A percentile compares a stretch with the other conserved stretches of the same genome.
phyloP scores from a whole-genome alignment of 2,329 filamentous ascomycete species.

The Alternaria ventricosa region DNA sequence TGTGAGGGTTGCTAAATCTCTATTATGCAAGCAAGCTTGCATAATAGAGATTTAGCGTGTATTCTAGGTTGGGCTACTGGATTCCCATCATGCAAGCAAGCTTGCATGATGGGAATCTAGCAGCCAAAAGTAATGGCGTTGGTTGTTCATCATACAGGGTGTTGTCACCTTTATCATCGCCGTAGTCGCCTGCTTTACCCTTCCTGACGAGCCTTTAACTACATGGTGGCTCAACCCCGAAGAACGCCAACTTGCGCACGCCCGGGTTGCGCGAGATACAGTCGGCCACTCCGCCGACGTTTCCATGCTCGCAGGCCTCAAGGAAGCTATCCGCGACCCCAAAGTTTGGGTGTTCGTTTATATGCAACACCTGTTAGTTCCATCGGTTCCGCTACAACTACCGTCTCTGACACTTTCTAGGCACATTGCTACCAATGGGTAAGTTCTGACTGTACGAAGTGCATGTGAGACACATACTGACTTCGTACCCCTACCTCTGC shows the following conservation, averaged over 20 bases:
- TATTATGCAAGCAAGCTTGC: too few species aligned
- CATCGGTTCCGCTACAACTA: constrained; percentile 62
- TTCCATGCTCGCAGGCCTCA: constrained; percentile 46
- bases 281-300: constrained; percentile 53
- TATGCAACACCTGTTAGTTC: constrained; percentile 43
- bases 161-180: constrained; percentile 37
- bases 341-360: constrained; percentile 61
- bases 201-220: constrained; percentile 46
- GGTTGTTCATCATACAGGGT: constrained; percentile 35
- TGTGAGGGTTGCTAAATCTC: too few species aligned
- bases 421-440: background rate
- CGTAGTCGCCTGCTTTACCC: constrained; percentile 32
- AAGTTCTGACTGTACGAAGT: constrained; percentile 24
- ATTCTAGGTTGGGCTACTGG: too few species aligned
- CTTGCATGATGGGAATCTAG: too few species aligned
- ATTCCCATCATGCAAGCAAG: too few species aligned
- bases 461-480: background rate
- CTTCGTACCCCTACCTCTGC: background rate
- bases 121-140: too few species aligned
- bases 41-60: too few species aligned
- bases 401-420: constrained; percentile 46
- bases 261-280: constrained; percentile 54
- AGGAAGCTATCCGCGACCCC: constrained; percentile 57
- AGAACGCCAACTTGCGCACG: constrained; percentile 50
- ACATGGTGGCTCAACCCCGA: constrained; percentile 54